These are phyloP conservation scores for Spencermartinsiella ligniputridi DNA, from an alignment of 1,139 yeast genomes.

Conservation along the genomic window DNA sequence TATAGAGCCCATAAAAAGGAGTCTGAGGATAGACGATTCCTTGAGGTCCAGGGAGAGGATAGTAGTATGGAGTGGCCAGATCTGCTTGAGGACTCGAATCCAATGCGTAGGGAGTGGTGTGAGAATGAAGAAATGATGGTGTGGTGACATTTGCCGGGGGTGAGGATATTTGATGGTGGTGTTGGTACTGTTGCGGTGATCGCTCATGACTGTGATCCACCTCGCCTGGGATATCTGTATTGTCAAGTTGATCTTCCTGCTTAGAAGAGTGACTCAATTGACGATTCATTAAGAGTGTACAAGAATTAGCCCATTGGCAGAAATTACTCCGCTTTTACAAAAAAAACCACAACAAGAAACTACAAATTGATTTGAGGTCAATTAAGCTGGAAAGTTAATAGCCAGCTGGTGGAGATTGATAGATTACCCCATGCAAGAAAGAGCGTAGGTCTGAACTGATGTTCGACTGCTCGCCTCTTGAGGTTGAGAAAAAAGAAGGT, in stretches of 20 bases:
- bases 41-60: not conserved
- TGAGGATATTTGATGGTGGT: too few relatives aligned
- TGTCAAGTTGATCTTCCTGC: not conserved
- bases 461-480: too few relatives aligned
- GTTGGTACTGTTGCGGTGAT: not conserved
- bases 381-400: too few relatives aligned
- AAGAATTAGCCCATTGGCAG: not conserved
- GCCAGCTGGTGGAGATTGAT: too few relatives aligned
- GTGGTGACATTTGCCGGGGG: too few relatives aligned
- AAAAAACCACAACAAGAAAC: too few relatives aligned
- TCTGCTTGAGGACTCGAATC: not conserved
- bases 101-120: not conserved
- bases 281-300: not conserved
- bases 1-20: not conserved
- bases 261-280: not conserved
- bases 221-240: not conserved
- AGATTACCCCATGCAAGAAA: too few relatives aligned
- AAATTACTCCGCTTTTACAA: too few relatives aligned
- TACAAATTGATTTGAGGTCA: too few relatives aligned
- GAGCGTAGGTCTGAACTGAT: too few relatives aligned
- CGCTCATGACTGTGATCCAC: not conserved
- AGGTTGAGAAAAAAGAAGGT: too few relatives aligned
- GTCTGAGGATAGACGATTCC: not conserved
- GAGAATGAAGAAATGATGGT: too few relatives aligned
- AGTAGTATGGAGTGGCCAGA: not conserved